Base-by-base conservation (phyloP, 2,329 filamentous ascomycete species). In the Botryosphaeria agaves region DNA sequence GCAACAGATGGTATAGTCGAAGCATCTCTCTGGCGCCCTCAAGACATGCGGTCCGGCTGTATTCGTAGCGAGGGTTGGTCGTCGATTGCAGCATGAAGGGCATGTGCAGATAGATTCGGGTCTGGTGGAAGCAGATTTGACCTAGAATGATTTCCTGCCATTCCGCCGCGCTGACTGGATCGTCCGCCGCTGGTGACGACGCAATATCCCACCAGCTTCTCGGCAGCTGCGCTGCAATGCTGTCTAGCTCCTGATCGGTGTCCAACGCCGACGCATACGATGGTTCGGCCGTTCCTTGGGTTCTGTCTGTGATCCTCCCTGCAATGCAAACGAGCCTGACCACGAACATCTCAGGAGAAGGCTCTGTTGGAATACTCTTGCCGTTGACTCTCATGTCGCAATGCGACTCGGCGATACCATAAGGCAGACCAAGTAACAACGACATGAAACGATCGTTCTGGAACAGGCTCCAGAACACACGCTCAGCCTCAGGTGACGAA, bases 381-480 rank as follows among this genome's bases (percentile, higher is more conserved):
- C 28, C 17, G 3, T 31, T 19, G 6, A 31, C 18, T 14, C 29
- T 32, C 51, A 41, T 18, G 29, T 52, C 49, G 38, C 51, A 52
- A 28, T 57, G 54, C 2, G 43, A 33, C 34, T 60, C 55, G 35
- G 34, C 42, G 23, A 59, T 49, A 18, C 50, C 52, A 32, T 58
- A 56, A 3, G 67, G 67, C 5, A 71, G 52, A 8, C 67, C 67
- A 3, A 71, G 52, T n/a, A 68, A 48, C 12, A 68, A 41, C 15
- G 63, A 63, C 5, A 67, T 41, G 36, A 62, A 60, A 18, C 66
- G 54, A 36, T 73, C 35, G 17, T 14, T 48, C 19, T 52, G 47
- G 31, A 51, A 56, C 14, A 56, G 32, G 3, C 43, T 37, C 53
- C 53, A 57, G 50, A 49, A 57, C 17, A 56, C 52, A 19, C 44